phyloP scores from a whole-genome alignment of 1,284 basidiomycete genomes.

The Peniophora sp. region DNA sequence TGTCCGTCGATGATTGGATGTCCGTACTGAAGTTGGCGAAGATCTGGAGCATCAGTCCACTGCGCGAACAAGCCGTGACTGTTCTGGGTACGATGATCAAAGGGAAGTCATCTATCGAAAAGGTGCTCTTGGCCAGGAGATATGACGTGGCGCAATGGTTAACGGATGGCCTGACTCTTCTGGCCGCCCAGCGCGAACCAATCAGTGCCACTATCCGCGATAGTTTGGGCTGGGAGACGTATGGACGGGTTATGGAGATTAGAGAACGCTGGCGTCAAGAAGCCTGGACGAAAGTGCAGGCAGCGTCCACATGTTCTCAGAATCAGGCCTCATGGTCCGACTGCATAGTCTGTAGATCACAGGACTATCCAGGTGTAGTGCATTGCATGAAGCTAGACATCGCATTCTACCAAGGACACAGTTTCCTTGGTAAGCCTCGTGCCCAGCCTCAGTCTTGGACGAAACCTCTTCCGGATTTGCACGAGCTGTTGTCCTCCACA shows the following conservation, averaged over 20 bases:
- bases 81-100: neutral
- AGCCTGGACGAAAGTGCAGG: too few relatives aligned
- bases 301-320: too few relatives aligned
- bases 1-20: constrained; percentile 8
- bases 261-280: too few relatives aligned
- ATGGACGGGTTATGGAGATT: neutral
- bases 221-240: neutral
- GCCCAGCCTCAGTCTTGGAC: too few relatives aligned
- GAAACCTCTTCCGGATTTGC: too few relatives aligned
- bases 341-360: too few relatives aligned
- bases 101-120: neutral
- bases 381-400: too few relatives aligned
- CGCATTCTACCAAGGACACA: too few relatives aligned
- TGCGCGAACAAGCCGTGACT: neutral
- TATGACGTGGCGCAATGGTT: neutral
- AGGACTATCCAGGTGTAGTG: too few relatives aligned
- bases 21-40: constrained; percentile 5
- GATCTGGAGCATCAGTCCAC: constrained; percentile 5
- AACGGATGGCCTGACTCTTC: neutral
- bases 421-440: too few relatives aligned
- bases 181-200: neutral
- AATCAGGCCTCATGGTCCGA: too few relatives aligned
- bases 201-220: neutral
- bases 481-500: too few relatives aligned
- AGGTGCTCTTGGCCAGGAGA: neutral